Conservation (phyloP, 768 basidiomycete genomes). For the Agrocybe pediades region DNA sequence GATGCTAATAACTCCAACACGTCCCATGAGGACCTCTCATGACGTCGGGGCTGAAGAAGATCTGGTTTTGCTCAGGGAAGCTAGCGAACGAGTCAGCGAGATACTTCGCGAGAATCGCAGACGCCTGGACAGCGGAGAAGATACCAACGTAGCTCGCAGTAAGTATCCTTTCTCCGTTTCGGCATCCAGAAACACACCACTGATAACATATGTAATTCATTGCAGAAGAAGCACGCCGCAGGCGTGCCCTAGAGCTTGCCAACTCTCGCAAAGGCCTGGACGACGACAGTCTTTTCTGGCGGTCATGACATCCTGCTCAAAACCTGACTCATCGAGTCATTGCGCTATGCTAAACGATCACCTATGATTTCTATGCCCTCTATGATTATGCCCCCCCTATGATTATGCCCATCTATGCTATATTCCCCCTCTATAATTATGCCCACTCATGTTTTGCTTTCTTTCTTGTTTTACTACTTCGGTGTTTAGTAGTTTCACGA, state of each 20-base stretch:
- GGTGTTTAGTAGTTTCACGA: too few relatives aligned
- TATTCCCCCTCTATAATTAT: neutral
- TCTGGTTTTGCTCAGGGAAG: conserved; percentile 13
- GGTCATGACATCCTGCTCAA: neutral
- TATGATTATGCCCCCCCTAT: neutral
- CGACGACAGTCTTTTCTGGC: neutral
- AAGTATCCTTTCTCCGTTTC: neutral
- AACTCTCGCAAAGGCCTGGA: conserved; percentile 7
- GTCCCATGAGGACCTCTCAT: conserved; percentile 1
- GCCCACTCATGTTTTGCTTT: neutral
- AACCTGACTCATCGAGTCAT: neutral
- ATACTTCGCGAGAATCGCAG: conserved; percentile 24
- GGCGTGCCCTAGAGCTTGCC: conserved; percentile 20
- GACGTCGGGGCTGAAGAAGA: neutral
- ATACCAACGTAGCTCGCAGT: conserved; percentile 18
- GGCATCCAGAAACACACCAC: neutral
- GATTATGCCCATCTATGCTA: neutral
- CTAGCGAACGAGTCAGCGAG: conserved; percentile 23
- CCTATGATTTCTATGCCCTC: neutral
- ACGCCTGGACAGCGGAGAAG: conserved; percentile 21
- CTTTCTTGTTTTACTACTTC: neutral
- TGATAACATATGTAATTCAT: neutral
- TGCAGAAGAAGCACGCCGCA: conserved; percentile 20
- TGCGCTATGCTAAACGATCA: neutral
- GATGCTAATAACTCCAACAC: conserved; percentile 9